phyloP scores from a whole-genome alignment of 139 green algal genomes.

The Nannochloris sp. region DNA sequence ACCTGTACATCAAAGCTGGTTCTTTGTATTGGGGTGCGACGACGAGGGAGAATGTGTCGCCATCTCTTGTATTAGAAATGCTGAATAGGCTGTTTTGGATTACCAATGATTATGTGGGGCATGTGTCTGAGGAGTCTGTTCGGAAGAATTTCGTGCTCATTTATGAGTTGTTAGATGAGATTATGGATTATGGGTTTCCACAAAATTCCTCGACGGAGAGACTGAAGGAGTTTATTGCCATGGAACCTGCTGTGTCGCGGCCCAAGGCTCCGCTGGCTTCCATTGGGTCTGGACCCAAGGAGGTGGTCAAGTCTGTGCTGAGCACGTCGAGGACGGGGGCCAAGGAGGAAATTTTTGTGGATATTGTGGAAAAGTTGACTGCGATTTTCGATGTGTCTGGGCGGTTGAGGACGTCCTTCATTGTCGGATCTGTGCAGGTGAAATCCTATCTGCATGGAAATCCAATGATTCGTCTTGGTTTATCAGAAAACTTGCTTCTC shows the following conservation, averaged over 20 bases:
- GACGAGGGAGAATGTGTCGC: slow-evolving; percentile 78
- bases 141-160: slow-evolving; percentile 92
- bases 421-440: slow-evolving; percentile 78
- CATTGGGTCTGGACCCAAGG: slow-evolving; percentile 53
- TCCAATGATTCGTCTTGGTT: slow-evolving; percentile 76
- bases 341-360: slow-evolving; percentile 92
- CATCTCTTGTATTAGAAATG: slow-evolving; percentile 86
- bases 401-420: slow-evolving; percentile 67
- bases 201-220: slow-evolving; percentile 85
- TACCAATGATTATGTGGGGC: slow-evolving; percentile 81
- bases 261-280: slow-evolving; percentile 18
- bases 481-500: slow-evolving; percentile 82
- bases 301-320: slow-evolving; percentile 81
- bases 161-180: slow-evolving; percentile 97
- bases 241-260: slow-evolving; percentile 65
- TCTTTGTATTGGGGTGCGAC: slow-evolving; percentile 83
- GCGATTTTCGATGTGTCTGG: slow-evolving; percentile 83
- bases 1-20: slow-evolving; percentile 79
- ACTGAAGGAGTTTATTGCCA: slow-evolving; percentile 87
- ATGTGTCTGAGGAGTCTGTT: slow-evolving; percentile 84
- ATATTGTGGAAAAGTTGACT: slow-evolving; percentile 92
- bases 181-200: slow-evolving; percentile 77
- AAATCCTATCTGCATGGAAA: slow-evolving; percentile 80
- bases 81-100: slow-evolving; percentile 76
- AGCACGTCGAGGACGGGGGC: slow-evolving; percentile 59